These are phyloP conservation scores for barley (Hordeum vulgare) DNA, from an alignment of 176 grass and related monocot species.

Conservation along the genomic window DNA sequence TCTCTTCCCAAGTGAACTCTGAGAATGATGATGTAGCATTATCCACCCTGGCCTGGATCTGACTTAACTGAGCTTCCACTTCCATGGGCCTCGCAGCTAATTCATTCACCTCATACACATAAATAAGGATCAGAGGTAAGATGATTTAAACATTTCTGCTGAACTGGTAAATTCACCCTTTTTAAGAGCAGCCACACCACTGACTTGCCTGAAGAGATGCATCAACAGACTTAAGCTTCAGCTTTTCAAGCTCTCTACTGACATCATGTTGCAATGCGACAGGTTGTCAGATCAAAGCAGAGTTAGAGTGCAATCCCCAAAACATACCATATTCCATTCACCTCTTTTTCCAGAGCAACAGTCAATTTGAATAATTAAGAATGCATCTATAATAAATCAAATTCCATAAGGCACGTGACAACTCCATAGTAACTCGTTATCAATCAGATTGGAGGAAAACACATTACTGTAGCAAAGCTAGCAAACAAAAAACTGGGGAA, in stretches of 20 bases:
- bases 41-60: slow-evolving; percentile 33
- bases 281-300: not conserved
- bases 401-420: not conserved
- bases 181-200: too few relatives aligned
- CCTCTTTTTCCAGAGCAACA: not conserved
- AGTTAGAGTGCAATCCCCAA: not conserved
- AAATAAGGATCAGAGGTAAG: too few relatives aligned
- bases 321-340: not conserved
- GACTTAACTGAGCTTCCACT: slow-evolving; percentile 46
- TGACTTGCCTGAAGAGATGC: too few relatives aligned
- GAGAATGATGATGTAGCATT: too few relatives aligned
- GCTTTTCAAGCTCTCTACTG: too few relatives aligned
- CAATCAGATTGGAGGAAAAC: not conserved
- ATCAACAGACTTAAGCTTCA: too few relatives aligned
- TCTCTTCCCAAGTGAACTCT: too few relatives aligned
- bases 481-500: not conserved
- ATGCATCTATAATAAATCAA: not conserved
- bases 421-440: not conserved
- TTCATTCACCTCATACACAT: slow-evolving; percentile 22
- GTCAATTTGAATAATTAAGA: not conserved
- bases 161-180: too few relatives aligned
- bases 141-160: too few relatives aligned
- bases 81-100: slow-evolving; percentile 31
- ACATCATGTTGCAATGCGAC: slow-evolving; percentile 22
- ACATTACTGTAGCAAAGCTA: not conserved